phyloP scores from a whole-genome alignment of 108 stramenopile species.

The Nitzschia sp. region DNA sequence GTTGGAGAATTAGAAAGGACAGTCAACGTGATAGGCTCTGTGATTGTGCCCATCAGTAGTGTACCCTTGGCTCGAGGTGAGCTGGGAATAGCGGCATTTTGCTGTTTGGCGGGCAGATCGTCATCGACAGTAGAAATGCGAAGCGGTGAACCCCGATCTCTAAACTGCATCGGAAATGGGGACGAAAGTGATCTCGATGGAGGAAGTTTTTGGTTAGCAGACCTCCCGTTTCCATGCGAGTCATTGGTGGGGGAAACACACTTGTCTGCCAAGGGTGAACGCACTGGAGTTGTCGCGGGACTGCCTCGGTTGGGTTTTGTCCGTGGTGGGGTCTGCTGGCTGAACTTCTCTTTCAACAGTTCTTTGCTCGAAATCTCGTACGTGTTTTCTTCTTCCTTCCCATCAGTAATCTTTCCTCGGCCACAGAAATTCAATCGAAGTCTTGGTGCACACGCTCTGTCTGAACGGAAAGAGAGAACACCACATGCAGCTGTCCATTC shows the following conservation, averaged over 20 bases:
- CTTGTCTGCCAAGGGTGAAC: constrained; percentile 5
- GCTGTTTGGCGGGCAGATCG: constrained; percentile 3
- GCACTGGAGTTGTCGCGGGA: constrained; percentile 1
- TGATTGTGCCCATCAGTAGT: constrained; percentile 16
- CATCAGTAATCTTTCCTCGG: constrained; percentile 9
- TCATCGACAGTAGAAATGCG: neutral
- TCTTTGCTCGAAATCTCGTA: neutral
- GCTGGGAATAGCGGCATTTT: neutral
- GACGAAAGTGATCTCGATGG: constrained; percentile 34
- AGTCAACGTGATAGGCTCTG: constrained; percentile 11
- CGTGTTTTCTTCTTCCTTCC: constrained; percentile 4
- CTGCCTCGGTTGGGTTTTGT: constrained; percentile 11
- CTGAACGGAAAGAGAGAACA: constrained; percentile 23
- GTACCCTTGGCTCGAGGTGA: constrained; percentile 1
- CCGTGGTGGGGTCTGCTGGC: neutral
- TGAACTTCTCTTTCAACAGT: constrained; percentile 1
- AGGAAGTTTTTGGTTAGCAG: constrained; percentile 29
- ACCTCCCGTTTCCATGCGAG: neutral
- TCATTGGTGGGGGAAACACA: neutral
- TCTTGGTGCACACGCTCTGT: constrained; percentile 21
- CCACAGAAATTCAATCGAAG: constrained; percentile 22
- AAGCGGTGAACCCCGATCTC: constrained; percentile 23
- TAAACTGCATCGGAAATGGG: constrained; percentile 40
- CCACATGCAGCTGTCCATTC: constrained; percentile 37
- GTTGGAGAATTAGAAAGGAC: neutral